These are phyloP conservation scores for Mycena haematopus DNA, from an alignment of 768 basidiomycete genomes.

Conservation along the genomic window DNA sequence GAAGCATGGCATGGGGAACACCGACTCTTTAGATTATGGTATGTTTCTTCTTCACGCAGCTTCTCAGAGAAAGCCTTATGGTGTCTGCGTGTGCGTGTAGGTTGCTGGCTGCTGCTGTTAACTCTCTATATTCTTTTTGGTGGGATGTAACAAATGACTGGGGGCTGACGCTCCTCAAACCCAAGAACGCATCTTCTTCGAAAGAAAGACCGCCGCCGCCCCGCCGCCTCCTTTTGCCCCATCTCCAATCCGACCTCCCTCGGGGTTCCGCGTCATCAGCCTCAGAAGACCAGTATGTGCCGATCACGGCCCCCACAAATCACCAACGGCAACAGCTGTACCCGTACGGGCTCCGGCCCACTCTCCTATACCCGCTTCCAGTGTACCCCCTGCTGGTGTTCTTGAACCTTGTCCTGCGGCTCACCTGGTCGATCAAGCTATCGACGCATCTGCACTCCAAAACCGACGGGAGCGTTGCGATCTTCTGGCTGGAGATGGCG, in stretches of 20 bases:
- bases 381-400: conserved; percentile 84
- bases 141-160: conserved; percentile 99
- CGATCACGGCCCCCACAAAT: conserved; percentile 21
- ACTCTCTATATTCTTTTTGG: conserved; percentile 96
- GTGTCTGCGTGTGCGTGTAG: conserved; percentile 44
- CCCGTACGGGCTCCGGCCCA: conserved; percentile 77
- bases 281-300: conserved; percentile 28
- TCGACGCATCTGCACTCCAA: conserved; percentile 83
- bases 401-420: conserved; percentile 85
- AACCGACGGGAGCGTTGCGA: conserved; percentile 78
- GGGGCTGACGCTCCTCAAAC: conserved; percentile 82
- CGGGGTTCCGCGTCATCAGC: conserved; percentile 8
- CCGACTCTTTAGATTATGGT: conserved; percentile 87
- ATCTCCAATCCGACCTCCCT: conserved; percentile 30
- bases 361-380: conserved; percentile 79
- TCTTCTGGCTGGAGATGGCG: conserved; percentile 90
- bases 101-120: conserved; percentile 83
- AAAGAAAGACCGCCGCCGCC: conserved; percentile 42
- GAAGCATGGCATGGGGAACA: conserved; percentile 78
- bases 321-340: conserved; percentile 43
- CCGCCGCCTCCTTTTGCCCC: conserved; percentile 52
- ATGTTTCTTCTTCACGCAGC: conserved; percentile 34
- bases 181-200: conserved; percentile 31
- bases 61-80: conserved; percentile 6
- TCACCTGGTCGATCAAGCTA: conserved; percentile 94